Evolutionary conservation across 768 basidiomycete species (phyloP).

Genomic region (Lentinula edodes): DNA sequence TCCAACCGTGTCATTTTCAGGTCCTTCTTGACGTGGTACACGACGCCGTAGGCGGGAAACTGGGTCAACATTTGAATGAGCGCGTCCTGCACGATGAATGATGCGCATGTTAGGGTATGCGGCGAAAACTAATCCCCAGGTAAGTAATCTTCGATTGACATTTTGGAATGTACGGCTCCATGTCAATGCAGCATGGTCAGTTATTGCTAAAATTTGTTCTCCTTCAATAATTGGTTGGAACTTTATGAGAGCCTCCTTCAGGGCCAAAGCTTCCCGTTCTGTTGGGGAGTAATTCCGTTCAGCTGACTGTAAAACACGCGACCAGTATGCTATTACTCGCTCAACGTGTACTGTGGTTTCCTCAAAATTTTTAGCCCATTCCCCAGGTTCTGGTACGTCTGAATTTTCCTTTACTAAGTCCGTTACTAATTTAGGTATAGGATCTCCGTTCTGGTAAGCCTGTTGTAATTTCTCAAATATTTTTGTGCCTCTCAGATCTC

Average conservation of each 20-base stretch:
- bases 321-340: background rate
- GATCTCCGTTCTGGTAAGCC: background rate
- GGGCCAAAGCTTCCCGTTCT: background rate
- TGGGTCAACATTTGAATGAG: background rate
- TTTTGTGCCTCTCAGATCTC: background rate
- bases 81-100: background rate
- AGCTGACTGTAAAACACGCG: background rate
- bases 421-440: background rate
- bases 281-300: background rate
- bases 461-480: background rate
- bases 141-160: background rate
- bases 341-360: background rate
- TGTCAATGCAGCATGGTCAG: background rate
- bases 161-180: background rate
- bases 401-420: background rate
- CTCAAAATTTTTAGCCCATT: background rate
- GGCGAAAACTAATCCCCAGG: background rate
- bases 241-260: background rate
- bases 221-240: background rate
- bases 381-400: background rate
- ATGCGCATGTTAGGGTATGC: background rate
- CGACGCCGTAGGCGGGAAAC: background rate
- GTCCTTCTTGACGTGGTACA: too few relatives aligned
- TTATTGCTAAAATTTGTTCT: background rate
- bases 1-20: too few relatives aligned